A percentile compares a stretch with the other conserved stretches of the same genome.
Evolutionary conservation across 176 grass and related monocot species (phyloP).

Genomic region (Eragrostis nindensis): DNA sequence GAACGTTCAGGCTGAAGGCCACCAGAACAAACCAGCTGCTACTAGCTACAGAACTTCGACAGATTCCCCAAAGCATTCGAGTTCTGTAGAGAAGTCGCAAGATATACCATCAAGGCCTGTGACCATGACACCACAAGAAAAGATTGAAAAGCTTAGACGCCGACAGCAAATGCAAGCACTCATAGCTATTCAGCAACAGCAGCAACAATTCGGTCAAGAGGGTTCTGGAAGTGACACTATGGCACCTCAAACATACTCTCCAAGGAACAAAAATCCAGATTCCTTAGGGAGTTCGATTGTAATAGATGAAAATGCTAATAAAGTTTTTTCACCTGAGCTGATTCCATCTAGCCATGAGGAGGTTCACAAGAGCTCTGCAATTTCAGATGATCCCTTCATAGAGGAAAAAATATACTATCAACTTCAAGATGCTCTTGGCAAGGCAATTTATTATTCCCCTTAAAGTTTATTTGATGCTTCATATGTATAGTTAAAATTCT

Average conservation of each 20-base stretch:
- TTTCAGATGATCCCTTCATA: slow-evolving; percentile 60
- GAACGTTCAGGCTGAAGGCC: slow-evolving; percentile 43
- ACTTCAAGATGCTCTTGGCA: slow-evolving; percentile 70
- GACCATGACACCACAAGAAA: slow-evolving; percentile 81
- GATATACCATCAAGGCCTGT: slow-evolving; percentile 50
- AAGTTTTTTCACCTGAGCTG: slow-evolving; percentile 38
- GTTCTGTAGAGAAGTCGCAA: slow-evolving; percentile 42
- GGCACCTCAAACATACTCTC: slow-evolving; percentile 48
- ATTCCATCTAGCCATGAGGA: slow-evolving; percentile 43
- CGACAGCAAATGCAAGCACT: slow-evolving; percentile 76
- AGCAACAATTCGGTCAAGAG: slow-evolving; percentile 63
- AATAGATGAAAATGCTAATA: slow-evolving; percentile 49
- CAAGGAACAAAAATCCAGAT: slow-evolving; percentile 54
- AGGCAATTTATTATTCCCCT: slow-evolving; percentile 48
- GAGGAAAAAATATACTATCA: slow-evolving; percentile 72
- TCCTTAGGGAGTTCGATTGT: slow-evolving; percentile 46
- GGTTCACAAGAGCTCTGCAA: slow-evolving; percentile 43
- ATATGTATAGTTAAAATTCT: too few species aligned
- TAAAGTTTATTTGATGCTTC: slow-evolving; percentile 26
- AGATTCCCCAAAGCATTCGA: slow-evolving; percentile 47
- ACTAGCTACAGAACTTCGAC: slow-evolving; percentile 35
- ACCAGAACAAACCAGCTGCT: slow-evolving; percentile 42
- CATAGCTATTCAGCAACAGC: slow-evolving; percentile 76
- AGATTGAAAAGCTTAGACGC: slow-evolving; percentile 84
- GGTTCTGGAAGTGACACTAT: slow-evolving; percentile 46